Conservation (phyloP, 805 yeast genomes). For the Schwanniomyces sp. region DNA sequence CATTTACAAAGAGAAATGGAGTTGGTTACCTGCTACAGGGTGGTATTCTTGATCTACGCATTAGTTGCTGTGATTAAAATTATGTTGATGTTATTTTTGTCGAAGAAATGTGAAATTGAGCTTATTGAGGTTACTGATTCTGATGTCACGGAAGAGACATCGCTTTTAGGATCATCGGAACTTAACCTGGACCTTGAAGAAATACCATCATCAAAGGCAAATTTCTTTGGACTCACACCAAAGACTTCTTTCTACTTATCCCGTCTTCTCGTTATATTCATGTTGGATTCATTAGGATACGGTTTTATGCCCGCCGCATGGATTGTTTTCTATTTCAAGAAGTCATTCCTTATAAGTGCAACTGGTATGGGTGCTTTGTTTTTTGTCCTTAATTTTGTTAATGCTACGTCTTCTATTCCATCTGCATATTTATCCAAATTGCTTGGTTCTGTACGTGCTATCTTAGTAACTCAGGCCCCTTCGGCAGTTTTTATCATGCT, state of each 20-base stretch:
- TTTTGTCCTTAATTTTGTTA: slow-evolving; percentile 60
- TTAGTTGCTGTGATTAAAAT: slow-evolving; percentile 54
- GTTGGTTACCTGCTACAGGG: slow-evolving; percentile 49
- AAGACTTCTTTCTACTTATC: slow-evolving; percentile 34
- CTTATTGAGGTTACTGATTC: not conserved
- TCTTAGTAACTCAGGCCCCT: slow-evolving; percentile 73
- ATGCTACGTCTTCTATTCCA: slow-evolving; percentile 71
- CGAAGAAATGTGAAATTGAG: slow-evolving; percentile 52
- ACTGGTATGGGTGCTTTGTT: slow-evolving; percentile 65
- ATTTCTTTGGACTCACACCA: slow-evolving; percentile 44
- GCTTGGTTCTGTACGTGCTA: slow-evolving; percentile 79
- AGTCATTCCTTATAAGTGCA: slow-evolving; percentile 53
- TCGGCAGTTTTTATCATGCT: slow-evolving; percentile 63
- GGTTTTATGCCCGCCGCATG: slow-evolving; percentile 90
- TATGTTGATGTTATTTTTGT: slow-evolving; percentile 47
- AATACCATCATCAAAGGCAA: slow-evolving; percentile 4
- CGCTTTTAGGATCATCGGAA: slow-evolving; percentile 4
- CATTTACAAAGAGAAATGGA: slow-evolving; percentile 29
- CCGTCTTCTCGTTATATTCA: slow-evolving; percentile 59
- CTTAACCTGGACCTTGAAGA: slow-evolving; percentile 8
- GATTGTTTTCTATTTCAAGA: slow-evolving; percentile 79
- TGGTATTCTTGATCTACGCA: slow-evolving; percentile 58
- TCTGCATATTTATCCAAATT: slow-evolving; percentile 67
- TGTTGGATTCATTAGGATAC: slow-evolving; percentile 83
- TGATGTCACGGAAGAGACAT: slow-evolving; percentile 6